Evolutionary conservation across 2,329 filamentous ascomycete genomes (phyloP).

Genomic region (Verticillium zaregamsianum): DNA sequence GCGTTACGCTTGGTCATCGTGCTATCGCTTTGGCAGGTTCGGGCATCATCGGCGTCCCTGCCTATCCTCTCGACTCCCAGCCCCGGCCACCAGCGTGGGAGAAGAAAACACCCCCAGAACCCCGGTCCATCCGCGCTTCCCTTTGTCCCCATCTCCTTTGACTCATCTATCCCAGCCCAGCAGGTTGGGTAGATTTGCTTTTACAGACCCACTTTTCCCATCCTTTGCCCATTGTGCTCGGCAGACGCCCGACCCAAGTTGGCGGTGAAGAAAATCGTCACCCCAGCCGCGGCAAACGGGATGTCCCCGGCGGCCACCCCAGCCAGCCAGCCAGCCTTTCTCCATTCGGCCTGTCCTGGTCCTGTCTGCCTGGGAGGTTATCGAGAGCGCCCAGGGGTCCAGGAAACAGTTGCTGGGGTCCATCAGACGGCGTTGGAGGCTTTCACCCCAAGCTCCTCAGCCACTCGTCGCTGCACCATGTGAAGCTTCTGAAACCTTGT

Average conservation of each 20-base stretch:
- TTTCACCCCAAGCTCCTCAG: constrained; percentile 1
- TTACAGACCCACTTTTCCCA: constrained; percentile 9
- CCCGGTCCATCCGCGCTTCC: not conserved
- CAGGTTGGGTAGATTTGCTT: constrained; percentile 15
- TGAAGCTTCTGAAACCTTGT: constrained; percentile 12
- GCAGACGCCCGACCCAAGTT: constrained; percentile 12
- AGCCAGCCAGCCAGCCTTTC: constrained; percentile 4
- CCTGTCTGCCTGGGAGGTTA: constrained; percentile 4
- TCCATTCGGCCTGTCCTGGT: constrained; percentile 8
- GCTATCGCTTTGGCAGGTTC: not conserved
- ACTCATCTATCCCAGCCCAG: constrained; percentile 13
- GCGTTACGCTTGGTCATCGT: not conserved
- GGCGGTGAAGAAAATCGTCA: constrained; percentile 16
- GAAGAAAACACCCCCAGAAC: not conserved
- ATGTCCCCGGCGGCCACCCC: constrained; percentile 8
- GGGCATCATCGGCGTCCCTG: not conserved
- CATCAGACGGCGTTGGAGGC: constrained; percentile 2
- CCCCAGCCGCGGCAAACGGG: not conserved
- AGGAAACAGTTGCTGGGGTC: not conserved
- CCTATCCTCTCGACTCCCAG: not conserved
- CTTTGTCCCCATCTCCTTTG: constrained; percentile 1
- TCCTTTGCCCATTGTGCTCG: constrained; percentile 5
- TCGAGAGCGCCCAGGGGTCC: not conserved
- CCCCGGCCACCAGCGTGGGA: not conserved
- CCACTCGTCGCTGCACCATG: constrained; percentile 7